These are phyloP conservation scores for Daedalea quercina DNA, from an alignment of 768 basidiomycete genomes.

Conservation along the genomic window DNA sequence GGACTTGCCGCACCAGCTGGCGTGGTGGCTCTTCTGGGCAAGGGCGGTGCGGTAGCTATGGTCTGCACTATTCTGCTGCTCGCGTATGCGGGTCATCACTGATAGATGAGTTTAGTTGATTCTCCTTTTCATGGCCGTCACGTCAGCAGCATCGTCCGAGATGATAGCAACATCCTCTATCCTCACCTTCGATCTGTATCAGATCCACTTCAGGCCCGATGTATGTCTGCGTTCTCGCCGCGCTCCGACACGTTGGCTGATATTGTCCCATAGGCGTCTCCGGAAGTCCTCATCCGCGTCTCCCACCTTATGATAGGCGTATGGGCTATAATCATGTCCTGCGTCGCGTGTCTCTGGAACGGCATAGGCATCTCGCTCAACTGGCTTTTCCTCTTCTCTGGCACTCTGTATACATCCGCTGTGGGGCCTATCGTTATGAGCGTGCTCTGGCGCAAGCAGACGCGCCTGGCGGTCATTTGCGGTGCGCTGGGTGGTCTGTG, in stretches of 20 bases:
- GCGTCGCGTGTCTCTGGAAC: slow-evolving; percentile 20
- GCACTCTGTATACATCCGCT: slow-evolving; percentile 1
- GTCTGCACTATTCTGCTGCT: neutral
- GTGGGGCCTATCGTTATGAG: slow-evolving; percentile 3
- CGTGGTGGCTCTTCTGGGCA: slow-evolving; percentile 20
- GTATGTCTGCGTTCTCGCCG: neutral
- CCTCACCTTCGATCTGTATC: slow-evolving; percentile 10
- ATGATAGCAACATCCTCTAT: slow-evolving; percentile 22
- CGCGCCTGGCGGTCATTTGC: neutral
- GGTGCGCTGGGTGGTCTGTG: slow-evolving; percentile 2
- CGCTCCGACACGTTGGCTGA: neutral
- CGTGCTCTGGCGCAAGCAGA: slow-evolving; percentile 4
- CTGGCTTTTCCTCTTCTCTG: slow-evolving; percentile 6
- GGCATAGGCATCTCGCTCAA: slow-evolving; percentile 17
- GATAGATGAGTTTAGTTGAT: slow-evolving; percentile 6
- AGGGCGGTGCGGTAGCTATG: slow-evolving; percentile 21
- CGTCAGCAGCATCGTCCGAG: slow-evolving; percentile 20
- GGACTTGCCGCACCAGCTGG: slow-evolving; percentile 24
- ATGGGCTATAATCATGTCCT: slow-evolving; percentile 20
- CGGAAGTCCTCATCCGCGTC: slow-evolving; percentile 16
- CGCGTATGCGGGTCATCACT: neutral
- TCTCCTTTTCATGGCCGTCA: slow-evolving; percentile 24
- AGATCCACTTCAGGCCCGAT: slow-evolving; percentile 3
- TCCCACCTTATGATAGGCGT: slow-evolving; percentile 22
- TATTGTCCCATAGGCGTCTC: slow-evolving; percentile 10